A percentile compares a stretch with the other conserved stretches of the same genome.
phyloP scores from a whole-genome alignment of 805 yeast species.

The Cyberlindnera misumaiensis region DNA sequence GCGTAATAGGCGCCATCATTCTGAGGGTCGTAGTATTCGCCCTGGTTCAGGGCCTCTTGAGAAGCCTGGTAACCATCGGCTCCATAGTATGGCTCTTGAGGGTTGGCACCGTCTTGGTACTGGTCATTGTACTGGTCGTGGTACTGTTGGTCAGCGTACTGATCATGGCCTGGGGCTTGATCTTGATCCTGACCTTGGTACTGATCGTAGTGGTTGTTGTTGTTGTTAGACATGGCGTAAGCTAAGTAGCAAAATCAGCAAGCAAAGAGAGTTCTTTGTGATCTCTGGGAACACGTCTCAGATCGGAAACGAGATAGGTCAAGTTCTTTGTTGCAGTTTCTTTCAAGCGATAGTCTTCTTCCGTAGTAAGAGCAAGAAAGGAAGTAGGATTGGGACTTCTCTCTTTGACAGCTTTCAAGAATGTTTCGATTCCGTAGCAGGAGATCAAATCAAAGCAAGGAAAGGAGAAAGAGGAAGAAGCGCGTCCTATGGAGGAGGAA shows the following conservation, averaged over 20 bases:
- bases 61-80: slow-evolving; percentile 28
- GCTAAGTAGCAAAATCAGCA: neutral
- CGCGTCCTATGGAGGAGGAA: no score
- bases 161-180: slow-evolving; percentile 11
- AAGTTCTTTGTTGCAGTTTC: no score
- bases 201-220: slow-evolving; percentile 13
- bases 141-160: slow-evolving; percentile 26
- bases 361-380: no score
- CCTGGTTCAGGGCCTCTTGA: slow-evolving; percentile 24
- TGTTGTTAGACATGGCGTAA: slow-evolving; percentile 3
- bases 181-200: slow-evolving; percentile 9
- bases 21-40: slow-evolving; percentile 25
- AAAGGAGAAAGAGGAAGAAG: no score
- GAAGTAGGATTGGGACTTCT: no score
- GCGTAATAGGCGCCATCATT: slow-evolving; percentile 29
- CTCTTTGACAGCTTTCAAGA: no score
- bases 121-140: slow-evolving; percentile 1
- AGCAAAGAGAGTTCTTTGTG: no score
- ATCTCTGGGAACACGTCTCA: no score
- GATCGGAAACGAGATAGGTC: no score
- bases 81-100: slow-evolving; percentile 33
- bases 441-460: no score
- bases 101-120: slow-evolving; percentile 25
- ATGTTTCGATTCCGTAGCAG: no score
- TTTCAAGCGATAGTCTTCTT: no score